A percentile compares a stretch with the other conserved stretches of the same genome.
Conservation (phyloP, 2,329 filamentous ascomycete genomes). For the Fusarium duplospermum region DNA sequence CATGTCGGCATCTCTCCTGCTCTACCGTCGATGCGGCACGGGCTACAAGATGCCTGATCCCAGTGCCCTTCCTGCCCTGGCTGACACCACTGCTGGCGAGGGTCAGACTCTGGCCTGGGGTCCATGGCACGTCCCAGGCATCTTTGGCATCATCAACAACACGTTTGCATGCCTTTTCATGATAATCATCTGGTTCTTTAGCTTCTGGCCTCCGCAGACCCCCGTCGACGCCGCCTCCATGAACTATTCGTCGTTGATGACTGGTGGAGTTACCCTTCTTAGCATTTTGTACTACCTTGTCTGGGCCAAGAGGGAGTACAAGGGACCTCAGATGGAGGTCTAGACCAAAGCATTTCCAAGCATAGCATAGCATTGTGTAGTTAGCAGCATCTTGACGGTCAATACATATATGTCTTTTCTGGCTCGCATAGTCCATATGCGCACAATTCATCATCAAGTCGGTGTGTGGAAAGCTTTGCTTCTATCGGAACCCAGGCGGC, state of each 20-base stretch:
- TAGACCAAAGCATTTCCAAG: neutral
- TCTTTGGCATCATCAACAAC: slow-evolving; percentile 65
- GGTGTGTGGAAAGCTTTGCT: neutral
- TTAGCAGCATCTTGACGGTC: neutral
- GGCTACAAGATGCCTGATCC: slow-evolving; percentile 39
- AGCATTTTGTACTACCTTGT: slow-evolving; percentile 59
- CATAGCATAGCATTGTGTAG: neutral
- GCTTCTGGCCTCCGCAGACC: slow-evolving; percentile 57
- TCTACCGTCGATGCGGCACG: slow-evolving; percentile 38
- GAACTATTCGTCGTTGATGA: slow-evolving; percentile 61
- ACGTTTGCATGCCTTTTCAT: slow-evolving; percentile 63
- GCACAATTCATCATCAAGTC: neutral
- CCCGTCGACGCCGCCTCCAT: slow-evolving; percentile 46
- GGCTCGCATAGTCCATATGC: neutral
- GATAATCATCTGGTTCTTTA: slow-evolving; percentile 66
- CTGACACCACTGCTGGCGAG: slow-evolving; percentile 25
- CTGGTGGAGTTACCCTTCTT: slow-evolving; percentile 53
- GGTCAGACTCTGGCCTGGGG: slow-evolving; percentile 57
- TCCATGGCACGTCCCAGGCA: slow-evolving; percentile 63
- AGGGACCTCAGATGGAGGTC: slow-evolving; percentile 53
- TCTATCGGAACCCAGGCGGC: neutral
- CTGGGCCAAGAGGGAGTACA: slow-evolving; percentile 54
- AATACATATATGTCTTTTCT: neutral
- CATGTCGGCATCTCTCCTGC: slow-evolving; percentile 34
- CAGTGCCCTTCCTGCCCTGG: slow-evolving; percentile 29